Conservation (phyloP, 2,329 filamentous ascomycete genomes). For the Fusarium nurragi region DNA sequence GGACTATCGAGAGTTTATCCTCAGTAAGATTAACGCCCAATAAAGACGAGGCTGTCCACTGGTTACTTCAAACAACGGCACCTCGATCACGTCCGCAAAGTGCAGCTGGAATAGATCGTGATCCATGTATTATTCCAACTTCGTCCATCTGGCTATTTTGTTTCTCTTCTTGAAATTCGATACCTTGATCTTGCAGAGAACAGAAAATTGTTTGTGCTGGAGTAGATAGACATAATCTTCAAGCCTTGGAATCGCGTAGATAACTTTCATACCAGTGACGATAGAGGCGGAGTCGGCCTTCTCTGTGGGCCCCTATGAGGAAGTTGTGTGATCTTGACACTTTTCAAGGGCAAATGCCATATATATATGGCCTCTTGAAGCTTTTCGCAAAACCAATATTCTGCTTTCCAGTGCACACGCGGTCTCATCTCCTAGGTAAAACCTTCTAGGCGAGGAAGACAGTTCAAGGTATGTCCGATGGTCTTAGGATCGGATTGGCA, state of each 20-base stretch:
- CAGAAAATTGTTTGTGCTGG: neutral
- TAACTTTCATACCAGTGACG: neutral
- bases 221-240: neutral
- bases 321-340: neutral
- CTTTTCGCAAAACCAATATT: neutral
- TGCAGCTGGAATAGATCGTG: too few species aligned
- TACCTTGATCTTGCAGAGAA: neutral
- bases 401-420: too few species aligned
- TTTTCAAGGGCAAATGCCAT: neutral
- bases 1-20: too few species aligned
- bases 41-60: too few species aligned
- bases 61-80: too few species aligned
- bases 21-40: too few species aligned
- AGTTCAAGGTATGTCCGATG: neutral
- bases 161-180: too few species aligned
- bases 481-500: neutral
- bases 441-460: neutral
- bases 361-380: neutral
- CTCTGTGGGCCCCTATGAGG: neutral
- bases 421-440: neutral
- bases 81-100: too few species aligned
- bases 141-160: too few species aligned
- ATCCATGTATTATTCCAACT: too few species aligned
- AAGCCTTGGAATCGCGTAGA: neutral
- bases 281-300: neutral